Evolutionary conservation across 2,329 filamentous ascomycete genomes (phyloP), one percentile per base, ranked within the genome.

Genomic region (Trichoderma gracile): DNA sequence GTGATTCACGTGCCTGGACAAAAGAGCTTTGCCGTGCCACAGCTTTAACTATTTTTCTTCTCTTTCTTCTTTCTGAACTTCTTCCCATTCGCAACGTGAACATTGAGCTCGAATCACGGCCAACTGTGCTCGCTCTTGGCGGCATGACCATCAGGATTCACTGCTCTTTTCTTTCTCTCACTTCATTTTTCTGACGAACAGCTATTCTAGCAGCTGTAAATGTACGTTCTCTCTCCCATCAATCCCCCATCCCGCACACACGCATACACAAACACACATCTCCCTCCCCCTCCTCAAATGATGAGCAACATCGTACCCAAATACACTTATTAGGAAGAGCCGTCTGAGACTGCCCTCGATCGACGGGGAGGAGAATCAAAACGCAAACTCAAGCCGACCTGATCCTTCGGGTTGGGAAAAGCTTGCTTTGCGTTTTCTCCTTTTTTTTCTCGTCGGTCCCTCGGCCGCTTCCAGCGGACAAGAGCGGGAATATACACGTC

Each of bases 321-420:
- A 68, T 70, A 38, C 68, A 69, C 38, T 74, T 71, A 38, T 74
- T 77, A 80, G 78, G 78, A 80, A 80, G 78, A 80, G 78, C 78
- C 78, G 78, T 80, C 77, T 80, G 72, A 80, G 78, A 80, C 78
- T 68, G 70, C 73, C 71, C 69, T 64, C 71, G 71, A 57, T 65
- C 64, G 23, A 23, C 58, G 30, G 59, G 61, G 27, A 38, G 33
- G 33, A 14, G 33, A 14, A 14, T 9, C 10, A 38, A 38, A 5
- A 38, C 33, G 12, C 33, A 38, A 38, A 38, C 5, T 14, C 40
- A 15, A 23, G 49, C 17, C 19, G 25, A 27, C 25, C 25, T 27
- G 25, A 30, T 49, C 58, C 58, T 30, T 40, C 38, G 49, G 5
- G 25, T 27, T 27, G 58, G 58, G 8, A 33, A 10, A 30, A 43